These are phyloP conservation scores for Penicillium waksmanii DNA, from an alignment of 495 filamentous ascomycete species.

Conservation along the genomic window DNA sequence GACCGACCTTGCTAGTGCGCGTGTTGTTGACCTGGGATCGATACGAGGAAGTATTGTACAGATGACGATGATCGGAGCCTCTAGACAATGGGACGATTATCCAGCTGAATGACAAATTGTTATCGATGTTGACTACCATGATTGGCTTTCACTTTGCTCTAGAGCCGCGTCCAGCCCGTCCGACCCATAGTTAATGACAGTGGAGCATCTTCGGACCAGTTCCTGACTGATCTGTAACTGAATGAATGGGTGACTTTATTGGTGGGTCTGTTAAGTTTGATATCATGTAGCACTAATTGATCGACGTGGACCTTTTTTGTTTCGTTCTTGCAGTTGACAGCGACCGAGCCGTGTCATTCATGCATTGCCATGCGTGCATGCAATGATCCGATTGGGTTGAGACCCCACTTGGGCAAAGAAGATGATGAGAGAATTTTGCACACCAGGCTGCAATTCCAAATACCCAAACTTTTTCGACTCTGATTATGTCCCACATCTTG, in stretches of 20 bases:
- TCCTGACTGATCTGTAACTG: conserved; percentile 12
- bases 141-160: not conserved
- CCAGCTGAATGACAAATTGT: conserved; percentile 18
- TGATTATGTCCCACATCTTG: not conserved
- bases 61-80: no score
- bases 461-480: not conserved
- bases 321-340: conserved; percentile 17
- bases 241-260: not conserved
- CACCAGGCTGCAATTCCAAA: conserved; percentile 17
- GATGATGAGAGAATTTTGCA: conserved; percentile 8
- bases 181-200: not conserved
- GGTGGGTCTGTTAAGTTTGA: not conserved
- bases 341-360: conserved; percentile 17
- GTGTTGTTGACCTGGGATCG: no score
- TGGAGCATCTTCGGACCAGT: conserved; percentile 14
- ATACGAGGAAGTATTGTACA: no score
- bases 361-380: conserved; percentile 8
- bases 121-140: conserved; percentile 1
- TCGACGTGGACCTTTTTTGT: not conserved
- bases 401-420: conserved; percentile 10
- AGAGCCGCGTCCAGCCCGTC: conserved; percentile 12
- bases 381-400: conserved; percentile 17
- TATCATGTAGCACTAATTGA: conserved; percentile 7
- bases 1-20: no score
- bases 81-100: not conserved